Conservation (phyloP, 2,329 filamentous ascomycete species). For the Xylariaceae sp. region DNA sequence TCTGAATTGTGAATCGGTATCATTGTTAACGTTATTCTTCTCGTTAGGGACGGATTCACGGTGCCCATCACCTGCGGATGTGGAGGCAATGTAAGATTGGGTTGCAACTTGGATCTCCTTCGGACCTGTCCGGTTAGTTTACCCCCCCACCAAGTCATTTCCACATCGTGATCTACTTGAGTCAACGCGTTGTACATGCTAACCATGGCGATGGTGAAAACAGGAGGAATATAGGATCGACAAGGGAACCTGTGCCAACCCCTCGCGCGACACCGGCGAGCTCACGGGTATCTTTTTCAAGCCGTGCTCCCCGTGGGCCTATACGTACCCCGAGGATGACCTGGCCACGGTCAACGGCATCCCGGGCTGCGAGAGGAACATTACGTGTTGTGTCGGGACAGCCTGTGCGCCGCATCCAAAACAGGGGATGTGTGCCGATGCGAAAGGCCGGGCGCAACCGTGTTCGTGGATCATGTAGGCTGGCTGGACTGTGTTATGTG, state of each 20-base stretch:
- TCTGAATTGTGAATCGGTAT: background rate
- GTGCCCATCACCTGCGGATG: slow-evolving; percentile 25
- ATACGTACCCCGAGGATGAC: slow-evolving; percentile 22
- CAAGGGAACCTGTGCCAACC: slow-evolving; percentile 20
- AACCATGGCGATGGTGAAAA: background rate
- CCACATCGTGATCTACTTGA: too few species aligned
- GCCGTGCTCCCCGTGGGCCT: slow-evolving; percentile 19
- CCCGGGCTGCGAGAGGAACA: slow-evolving; percentile 15
- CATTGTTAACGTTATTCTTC: slow-evolving; percentile 2
- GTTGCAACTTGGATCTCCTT: slow-evolving; percentile 24
- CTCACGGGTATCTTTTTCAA: slow-evolving; percentile 15
- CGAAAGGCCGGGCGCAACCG: too few species aligned
- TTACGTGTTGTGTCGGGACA: slow-evolving; percentile 23
- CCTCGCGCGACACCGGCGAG: slow-evolving; percentile 11
- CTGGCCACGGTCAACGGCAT: slow-evolving; percentile 17
- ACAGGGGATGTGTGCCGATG: slow-evolving; percentile 5
- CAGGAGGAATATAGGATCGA: slow-evolving; percentile 16
- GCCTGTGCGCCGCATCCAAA: slow-evolving; percentile 20
- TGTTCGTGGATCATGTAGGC: too few species aligned
- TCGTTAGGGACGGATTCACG: slow-evolving; percentile 23
- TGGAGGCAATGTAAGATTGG: slow-evolving; percentile 8
- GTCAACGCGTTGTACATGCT: background rate
- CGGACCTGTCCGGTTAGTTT: slow-evolving; percentile 20
- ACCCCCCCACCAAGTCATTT: background rate
- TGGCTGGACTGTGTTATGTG: too few species aligned